Percentiles rank a stretch among this genome's conserved stretches.
Conservation (phyloP, 768 basidiomycete genomes). For the Neoboletus subvelutipes region DNA sequence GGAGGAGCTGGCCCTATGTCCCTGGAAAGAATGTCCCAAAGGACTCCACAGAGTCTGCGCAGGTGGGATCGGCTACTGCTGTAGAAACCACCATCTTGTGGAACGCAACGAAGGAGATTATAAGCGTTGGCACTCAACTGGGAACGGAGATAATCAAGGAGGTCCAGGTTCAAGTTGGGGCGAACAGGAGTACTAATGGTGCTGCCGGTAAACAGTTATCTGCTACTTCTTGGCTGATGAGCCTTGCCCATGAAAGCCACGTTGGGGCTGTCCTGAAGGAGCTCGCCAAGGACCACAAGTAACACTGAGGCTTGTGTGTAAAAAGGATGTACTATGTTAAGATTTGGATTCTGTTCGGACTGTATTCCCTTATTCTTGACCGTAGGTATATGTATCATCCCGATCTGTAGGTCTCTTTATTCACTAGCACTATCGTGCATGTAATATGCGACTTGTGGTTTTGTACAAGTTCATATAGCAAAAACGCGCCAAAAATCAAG, state of each 20-base stretch:
- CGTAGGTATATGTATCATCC: neutral
- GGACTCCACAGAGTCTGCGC: constrained; percentile 10
- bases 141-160: constrained; percentile 24
- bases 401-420: neutral
- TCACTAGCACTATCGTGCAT: neutral
- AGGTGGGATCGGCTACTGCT: constrained; percentile 1
- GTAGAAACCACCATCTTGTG: constrained; percentile 9
- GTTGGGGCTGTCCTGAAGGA: constrained; percentile 25
- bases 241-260: constrained; percentile 26
- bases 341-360: neutral
- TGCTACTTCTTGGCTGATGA: constrained; percentile 25
- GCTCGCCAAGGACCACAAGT: constrained; percentile 7
- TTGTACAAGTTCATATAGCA: neutral
- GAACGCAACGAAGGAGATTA: constrained; percentile 20
- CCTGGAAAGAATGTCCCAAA: constrained; percentile 21
- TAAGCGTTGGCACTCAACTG: constrained; percentile 13
- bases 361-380: neutral
- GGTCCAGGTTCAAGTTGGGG: constrained; percentile 15
- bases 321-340: neutral
- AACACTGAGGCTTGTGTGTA: neutral
- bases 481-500: too few relatives aligned
- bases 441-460: neutral
- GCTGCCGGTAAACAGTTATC: constrained; percentile 11
- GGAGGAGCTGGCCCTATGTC: constrained; percentile 46
- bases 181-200: constrained; percentile 11